Conservation (phyloP, 441 rosid species). For the Syzygium malaccense region DNA sequence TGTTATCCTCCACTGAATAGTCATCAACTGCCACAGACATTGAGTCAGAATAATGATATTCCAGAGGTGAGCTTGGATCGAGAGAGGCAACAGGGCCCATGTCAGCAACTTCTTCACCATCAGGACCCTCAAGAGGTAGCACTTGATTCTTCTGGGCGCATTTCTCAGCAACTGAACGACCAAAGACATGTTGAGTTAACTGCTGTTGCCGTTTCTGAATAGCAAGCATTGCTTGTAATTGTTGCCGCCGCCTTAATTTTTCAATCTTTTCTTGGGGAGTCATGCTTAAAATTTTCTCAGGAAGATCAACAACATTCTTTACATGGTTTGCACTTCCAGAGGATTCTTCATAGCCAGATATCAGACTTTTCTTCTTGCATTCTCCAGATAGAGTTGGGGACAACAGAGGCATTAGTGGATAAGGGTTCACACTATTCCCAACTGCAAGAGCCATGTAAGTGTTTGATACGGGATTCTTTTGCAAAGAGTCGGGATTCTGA, state of each 20-base stretch:
- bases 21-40: conserved; percentile 34
- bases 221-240: not conserved
- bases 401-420: not conserved
- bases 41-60: conserved; percentile 52
- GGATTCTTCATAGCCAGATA: not conserved
- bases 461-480: not conserved
- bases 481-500: not conserved
- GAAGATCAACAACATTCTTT: not conserved
- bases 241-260: not conserved
- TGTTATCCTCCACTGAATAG: conserved; percentile 38
- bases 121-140: conserved; percentile 38
- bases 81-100: conserved; percentile 35
- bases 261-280: not conserved
- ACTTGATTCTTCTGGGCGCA: conserved; percentile 36
- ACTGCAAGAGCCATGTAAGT: not conserved
- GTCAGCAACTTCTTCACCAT: conserved; percentile 32
- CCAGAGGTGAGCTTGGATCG: conserved; percentile 48
- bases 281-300: not conserved
- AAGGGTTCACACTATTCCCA: not conserved
- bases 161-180: not conserved
- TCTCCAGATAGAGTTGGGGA: not conserved
- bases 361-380: not conserved
- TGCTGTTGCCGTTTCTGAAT: not conserved
- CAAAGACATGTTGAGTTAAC: not conserved
- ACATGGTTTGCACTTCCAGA: not conserved